These are phyloP conservation scores for Rhizophlyctis rosea DNA, from an alignment of 192 early-diverging fungal genomes.

Conservation along the genomic window DNA sequence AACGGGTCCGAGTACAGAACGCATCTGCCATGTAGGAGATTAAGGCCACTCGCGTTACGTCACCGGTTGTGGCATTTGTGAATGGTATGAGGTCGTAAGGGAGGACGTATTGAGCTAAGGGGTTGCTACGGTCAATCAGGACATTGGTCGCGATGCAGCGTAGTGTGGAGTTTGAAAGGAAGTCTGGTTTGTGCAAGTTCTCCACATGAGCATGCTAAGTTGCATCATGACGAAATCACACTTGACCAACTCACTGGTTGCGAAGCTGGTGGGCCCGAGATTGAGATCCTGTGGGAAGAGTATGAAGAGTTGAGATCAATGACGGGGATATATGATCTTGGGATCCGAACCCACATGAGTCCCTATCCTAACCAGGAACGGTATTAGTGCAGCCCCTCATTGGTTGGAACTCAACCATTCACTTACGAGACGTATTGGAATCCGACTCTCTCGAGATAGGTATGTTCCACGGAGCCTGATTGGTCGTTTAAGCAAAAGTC, in stretches of 20 bases:
- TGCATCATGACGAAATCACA: too few relatives aligned
- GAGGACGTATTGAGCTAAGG: neutral
- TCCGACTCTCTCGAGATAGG: slow-evolving; percentile 7
- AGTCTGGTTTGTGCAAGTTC: too few relatives aligned
- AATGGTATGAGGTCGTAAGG: neutral
- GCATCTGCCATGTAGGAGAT: slow-evolving; percentile 6
- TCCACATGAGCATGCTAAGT: too few relatives aligned
- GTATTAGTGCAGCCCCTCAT: too few relatives aligned
- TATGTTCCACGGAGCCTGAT: slow-evolving; percentile 4
- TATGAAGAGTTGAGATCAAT: neutral
- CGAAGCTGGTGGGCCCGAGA: slow-evolving; percentile 10
- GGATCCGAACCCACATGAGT: slow-evolving; percentile 11
- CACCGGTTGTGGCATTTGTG: neutral
- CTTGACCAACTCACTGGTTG: slow-evolving; percentile 1
- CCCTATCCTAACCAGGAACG: too few relatives aligned
- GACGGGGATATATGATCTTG: too few relatives aligned
- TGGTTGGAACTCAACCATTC: neutral
- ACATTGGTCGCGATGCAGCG: slow-evolving; percentile 11
- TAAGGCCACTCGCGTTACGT: slow-evolving; percentile 5
- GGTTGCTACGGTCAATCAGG: slow-evolving; percentile 2
- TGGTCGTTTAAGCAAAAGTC: too few relatives aligned
- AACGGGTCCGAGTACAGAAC: slow-evolving; percentile 10
- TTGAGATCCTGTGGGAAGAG: slow-evolving; percentile 1
- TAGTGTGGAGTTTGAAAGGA: slow-evolving; percentile 5
- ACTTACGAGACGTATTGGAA: slow-evolving; percentile 14